Evolutionary conservation across 192 early-diverging fungal species (phyloP), one percentile per base, ranked within the genome.

Genomic region (Chytriomyces hyalinus): DNA sequence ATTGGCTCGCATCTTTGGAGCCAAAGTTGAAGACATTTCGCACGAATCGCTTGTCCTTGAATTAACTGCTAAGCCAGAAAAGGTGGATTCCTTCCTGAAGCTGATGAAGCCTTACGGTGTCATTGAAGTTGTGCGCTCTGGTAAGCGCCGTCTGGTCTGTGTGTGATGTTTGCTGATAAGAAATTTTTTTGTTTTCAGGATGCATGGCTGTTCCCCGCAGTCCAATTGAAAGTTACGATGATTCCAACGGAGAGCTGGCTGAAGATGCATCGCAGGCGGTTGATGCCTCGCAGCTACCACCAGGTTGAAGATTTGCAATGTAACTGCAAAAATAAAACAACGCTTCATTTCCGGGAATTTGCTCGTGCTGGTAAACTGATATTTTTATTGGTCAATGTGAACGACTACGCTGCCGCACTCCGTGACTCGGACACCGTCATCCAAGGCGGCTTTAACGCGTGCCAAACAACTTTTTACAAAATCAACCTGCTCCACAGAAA

Each of bases 151-250:
- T 6, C 49, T 47, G 11, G n/a, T 70, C 6, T 60, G 20, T 20
- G n/a, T 46, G 69, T 70, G 62, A 71, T 15, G 24, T 4, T 63
- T 6, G 77, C 36, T 44, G 28, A 57, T 24, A 22, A 53, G 17
- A 22, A 53, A 36, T 36, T 28, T 22, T 20, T 79, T 9, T 20
- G 48, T 36, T 26, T 22, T 17, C 84, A 92, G 92, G 92, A 63
- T 86, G 93, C 76, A 99, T 99, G 97, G 95, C 96, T 43, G 96
- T 99, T 93, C 95, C 96, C 36, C 90, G 97, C 26, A 93, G 92
- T 46, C 92, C 93, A 51, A 90, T 96, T 50, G 91, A 91, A 70
- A 93, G 92, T 61, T 75, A 89, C 76, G 91, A 94, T 69, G 87
- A 89, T 67, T 69, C 28, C 28, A 70, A 73, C 7, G 57, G 47